Percentiles rank a stretch among this genome's conserved stretches.
Conservation (phyloP, 148 eudicot species). For the Vaccinium corymbosum region DNA sequence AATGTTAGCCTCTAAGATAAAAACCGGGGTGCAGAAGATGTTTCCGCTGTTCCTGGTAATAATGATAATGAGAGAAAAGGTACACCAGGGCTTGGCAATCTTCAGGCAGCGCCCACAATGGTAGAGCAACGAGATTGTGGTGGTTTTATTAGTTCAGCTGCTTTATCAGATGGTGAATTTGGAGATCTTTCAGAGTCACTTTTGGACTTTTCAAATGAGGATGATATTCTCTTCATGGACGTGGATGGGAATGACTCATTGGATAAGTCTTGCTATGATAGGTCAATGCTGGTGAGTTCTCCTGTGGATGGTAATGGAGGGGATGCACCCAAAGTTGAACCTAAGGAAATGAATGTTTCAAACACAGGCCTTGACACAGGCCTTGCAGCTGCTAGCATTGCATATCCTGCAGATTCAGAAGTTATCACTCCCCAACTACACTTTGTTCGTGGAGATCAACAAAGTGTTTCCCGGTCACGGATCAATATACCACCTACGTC, state of each 20-base stretch:
- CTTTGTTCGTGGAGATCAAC: constrained; percentile 15
- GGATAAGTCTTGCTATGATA: constrained; percentile 32
- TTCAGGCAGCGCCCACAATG: constrained; percentile 27
- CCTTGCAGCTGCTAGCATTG: constrained; percentile 22
- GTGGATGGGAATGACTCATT: constrained; percentile 43
- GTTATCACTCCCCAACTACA: constrained; percentile 8
- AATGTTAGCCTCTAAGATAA: constrained; percentile 26
- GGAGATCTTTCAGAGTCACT: constrained; percentile 44
- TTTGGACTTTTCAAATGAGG: constrained; percentile 44
- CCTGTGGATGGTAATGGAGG: constrained; percentile 28
- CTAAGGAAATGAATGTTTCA: constrained; percentile 24
- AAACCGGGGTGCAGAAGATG: constrained; percentile 27
- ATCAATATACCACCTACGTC: constrained; percentile 34
- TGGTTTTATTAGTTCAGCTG: constrained; percentile 29
- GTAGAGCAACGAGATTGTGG: constrained; percentile 24
- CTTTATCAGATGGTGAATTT: constrained; percentile 36
- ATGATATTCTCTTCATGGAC: constrained; percentile 40
- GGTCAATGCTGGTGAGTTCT: constrained; percentile 33
- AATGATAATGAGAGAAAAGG: constrained; percentile 22
- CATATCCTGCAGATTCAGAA: constrained; percentile 27
- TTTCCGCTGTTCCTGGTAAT: constrained; percentile 32
- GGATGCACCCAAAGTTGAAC: constrained; percentile 30
- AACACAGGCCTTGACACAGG: constrained; percentile 21
- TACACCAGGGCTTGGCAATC: constrained; percentile 24
- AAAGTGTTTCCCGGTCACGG: constrained; percentile 18